These are phyloP conservation scores for Coemansia asiatica DNA, from an alignment of 192 early-diverging fungal genomes.

Conservation along the genomic window DNA sequence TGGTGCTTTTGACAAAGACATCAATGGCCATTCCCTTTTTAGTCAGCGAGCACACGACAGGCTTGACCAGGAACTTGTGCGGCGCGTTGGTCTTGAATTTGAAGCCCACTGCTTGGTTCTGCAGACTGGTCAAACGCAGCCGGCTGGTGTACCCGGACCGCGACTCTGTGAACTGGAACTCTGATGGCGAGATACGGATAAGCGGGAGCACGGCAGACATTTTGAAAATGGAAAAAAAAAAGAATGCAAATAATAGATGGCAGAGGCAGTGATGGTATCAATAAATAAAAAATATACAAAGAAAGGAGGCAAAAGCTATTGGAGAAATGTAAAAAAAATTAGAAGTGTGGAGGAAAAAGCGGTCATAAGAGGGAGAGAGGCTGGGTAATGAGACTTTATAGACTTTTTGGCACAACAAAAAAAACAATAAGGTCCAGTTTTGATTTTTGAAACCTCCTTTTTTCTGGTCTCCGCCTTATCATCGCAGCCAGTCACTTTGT, in stretches of 20 bases:
- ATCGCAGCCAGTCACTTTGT: no score
- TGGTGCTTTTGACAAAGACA: constrained; percentile 55
- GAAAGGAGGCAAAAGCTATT: no score
- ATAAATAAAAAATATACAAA: constrained; percentile 1
- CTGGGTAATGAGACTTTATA: neutral
- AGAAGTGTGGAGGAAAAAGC: no score
- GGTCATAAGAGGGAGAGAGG: neutral
- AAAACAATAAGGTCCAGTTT: no score
- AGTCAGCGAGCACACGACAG: constrained; percentile 55
- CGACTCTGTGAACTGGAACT: constrained; percentile 54
- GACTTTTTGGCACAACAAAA: no score
- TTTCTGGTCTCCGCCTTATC: neutral
- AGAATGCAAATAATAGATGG: constrained; percentile 1
- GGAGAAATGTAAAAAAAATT: no score
- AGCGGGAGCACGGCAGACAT: constrained; percentile 37
- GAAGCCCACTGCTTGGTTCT: constrained; percentile 54
- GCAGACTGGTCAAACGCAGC: constrained; percentile 51
- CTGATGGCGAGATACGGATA: constrained; percentile 56
- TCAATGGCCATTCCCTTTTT: constrained; percentile 48
- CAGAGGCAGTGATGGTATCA: no score
- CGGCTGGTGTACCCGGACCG: constrained; percentile 51
- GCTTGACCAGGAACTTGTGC: constrained; percentile 60
- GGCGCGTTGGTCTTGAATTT: constrained; percentile 66
- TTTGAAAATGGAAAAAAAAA: neutral
- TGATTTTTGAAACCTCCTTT: no score